Evolutionary conservation across 2,329 filamentous ascomycete species (phyloP), one percentile per base, ranked within the genome.

Genomic region (Phaeosphaeria sp.): DNA sequence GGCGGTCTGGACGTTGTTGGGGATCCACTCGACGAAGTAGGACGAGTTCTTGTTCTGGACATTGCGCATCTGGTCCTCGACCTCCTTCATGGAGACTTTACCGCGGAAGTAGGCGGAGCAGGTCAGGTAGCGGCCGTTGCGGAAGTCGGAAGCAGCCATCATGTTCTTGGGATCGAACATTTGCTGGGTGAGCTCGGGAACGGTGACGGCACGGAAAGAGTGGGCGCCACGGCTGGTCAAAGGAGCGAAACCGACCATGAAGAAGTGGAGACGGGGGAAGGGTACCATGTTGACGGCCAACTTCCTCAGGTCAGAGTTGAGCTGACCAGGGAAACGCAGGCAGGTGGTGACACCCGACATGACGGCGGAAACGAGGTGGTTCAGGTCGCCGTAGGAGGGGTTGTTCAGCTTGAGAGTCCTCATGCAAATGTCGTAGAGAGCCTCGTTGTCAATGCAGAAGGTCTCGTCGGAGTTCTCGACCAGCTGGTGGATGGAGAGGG

Each of bases 131-230:
- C 95, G 95, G 81, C 95, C 95, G 83, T 98, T 99, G 77, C 95
- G 92, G 93, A 99, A 99, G 86, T 99, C 95, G 66, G 93, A 96
- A 68, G 95, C 95, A 84, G 95, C 95, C 95, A 99, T 99, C 94
- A 99, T 99, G 90, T 99, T 99, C 93, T 98, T 99, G 77, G 95
- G 94, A 86, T 99, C 95, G 87, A 96, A 99, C 93, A 99, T 98
- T 84, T 99, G 95, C 87, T 99, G 95, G 76, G 95, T 98, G 81
- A 99, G 88, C 87, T 99, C 95, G 58, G 95, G 94, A 63, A 99
- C 95, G 77, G 90, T 93, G 81, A 98, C 91, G 70, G 95, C 94
- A 79, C 95, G 95, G 94, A 98, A 99, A 72, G 91, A 92, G 87
- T 96, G 83, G 70, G 94, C 90, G 74, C 89, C 89, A 81, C 90